Conservation (phyloP, 495 filamentous ascomycete genomes). For the Penicillium coffeae region DNA sequence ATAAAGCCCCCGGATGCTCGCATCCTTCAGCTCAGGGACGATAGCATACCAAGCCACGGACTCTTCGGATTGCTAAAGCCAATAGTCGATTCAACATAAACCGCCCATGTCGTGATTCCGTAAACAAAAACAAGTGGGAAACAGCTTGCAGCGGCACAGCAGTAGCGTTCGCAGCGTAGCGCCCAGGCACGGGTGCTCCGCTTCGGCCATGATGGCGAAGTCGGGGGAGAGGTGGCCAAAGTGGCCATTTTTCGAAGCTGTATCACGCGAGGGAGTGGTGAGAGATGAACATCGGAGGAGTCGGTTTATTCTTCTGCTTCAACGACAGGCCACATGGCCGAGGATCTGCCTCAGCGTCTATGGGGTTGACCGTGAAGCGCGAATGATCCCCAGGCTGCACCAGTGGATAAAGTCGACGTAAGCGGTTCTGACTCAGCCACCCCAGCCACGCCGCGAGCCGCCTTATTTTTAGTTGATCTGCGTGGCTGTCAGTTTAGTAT, state of each 20-base stretch:
- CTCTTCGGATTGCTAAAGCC: conserved; percentile 56
- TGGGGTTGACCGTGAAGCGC: neutral
- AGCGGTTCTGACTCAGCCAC: conserved; percentile 18
- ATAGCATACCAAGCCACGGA: conserved; percentile 62
- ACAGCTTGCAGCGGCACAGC: conserved; percentile 74
- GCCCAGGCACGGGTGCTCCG: conserved; percentile 58
- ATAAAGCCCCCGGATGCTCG: too few relatives aligned
- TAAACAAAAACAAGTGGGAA: conserved; percentile 91
- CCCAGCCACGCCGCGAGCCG: conserved; percentile 6
- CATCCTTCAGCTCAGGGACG: too few relatives aligned
- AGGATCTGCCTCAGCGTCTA: neutral
- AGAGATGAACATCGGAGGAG: conserved; percentile 13
- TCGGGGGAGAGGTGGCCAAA: conserved; percentile 37
- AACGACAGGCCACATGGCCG: conserved; percentile 9
- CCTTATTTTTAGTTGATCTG: conserved; percentile 11
- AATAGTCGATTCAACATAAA: conserved; percentile 78
- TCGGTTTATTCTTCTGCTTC: neutral
- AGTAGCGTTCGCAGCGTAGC: conserved; percentile 75
- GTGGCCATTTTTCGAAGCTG: conserved; percentile 37
- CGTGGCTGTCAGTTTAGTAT: too few relatives aligned
- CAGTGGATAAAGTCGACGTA: conserved; percentile 2
- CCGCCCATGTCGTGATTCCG: conserved; percentile 81
- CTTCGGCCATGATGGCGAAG: conserved; percentile 49
- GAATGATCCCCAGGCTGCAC: neutral
- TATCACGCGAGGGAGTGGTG: conserved; percentile 8